Percentiles rank a stretch among this genome's conserved stretches.
Conservation (phyloP, 768 basidiomycete genomes). For the Leccinum variicolor region DNA sequence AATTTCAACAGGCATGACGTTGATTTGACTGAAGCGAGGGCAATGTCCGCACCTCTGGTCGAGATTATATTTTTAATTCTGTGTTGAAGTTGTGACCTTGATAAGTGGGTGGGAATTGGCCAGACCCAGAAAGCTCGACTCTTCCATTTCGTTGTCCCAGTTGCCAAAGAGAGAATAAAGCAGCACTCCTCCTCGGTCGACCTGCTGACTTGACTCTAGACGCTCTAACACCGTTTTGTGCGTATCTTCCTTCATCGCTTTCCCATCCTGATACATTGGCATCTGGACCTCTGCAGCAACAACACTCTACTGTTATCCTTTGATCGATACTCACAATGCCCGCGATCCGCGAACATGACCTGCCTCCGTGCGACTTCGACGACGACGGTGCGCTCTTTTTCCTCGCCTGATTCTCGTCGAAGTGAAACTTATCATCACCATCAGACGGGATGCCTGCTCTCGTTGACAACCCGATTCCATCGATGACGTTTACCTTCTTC, state of each 20-base stretch:
- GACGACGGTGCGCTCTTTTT: constrained; percentile 33
- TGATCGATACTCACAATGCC: constrained; percentile 19
- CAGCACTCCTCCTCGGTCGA: constrained; percentile 21
- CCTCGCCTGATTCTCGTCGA: constrained; percentile 4
- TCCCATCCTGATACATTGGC: constrained; percentile 6
- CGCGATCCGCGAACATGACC: constrained; percentile 27
- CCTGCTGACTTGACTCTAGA: constrained; percentile 16
- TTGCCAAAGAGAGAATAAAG: constrained; percentile 38
- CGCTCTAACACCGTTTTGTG: constrained; percentile 29
- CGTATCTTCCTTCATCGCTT: constrained; percentile 10
- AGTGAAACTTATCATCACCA: not conserved
- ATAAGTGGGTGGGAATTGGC: constrained; percentile 28
- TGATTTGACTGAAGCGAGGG: constrained; percentile 4
- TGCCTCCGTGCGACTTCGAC: constrained; percentile 26
- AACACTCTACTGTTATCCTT: not conserved
- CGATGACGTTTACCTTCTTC: constrained; percentile 62
- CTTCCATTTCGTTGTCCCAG: constrained; percentile 30
- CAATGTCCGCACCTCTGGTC: not conserved
- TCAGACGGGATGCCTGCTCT: constrained; percentile 49
- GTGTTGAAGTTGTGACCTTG: too few relatives aligned
- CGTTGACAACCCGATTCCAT: constrained; percentile 50
- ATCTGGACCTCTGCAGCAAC: constrained; percentile 7
- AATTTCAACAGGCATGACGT: not conserved
- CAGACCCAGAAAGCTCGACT: constrained; percentile 23
- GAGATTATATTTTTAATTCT: not conserved